Evolutionary conservation across 306 rosid species (phyloP), one percentile per base, ranked within the genome.

Genomic region (Morella rubra): DNA sequence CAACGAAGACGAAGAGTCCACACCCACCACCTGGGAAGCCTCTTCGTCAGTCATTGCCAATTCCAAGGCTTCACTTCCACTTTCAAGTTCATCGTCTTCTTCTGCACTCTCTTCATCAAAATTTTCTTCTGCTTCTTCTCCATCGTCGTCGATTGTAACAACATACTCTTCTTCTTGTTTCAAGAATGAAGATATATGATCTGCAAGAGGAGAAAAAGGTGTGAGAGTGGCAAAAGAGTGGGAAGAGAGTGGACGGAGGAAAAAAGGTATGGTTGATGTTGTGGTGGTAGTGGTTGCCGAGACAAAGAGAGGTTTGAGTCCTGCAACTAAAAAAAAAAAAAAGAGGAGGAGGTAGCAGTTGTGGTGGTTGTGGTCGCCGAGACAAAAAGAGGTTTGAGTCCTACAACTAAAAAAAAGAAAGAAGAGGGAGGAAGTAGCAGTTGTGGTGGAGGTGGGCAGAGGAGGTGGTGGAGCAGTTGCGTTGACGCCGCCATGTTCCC

Each of bases 281-380:
- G 68, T 14, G 2, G 41, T 66, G 46, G 83, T 45, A 61, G 64
- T 9, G 59, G 74, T 1, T 49, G 77, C 76, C 55, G 81, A 44
- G 56, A 83, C 6, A 49, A 77, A 32, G 20, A 77, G 78, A 51
- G 97, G 91, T 77, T 79, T 88, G n/a, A 82, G 89, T 79, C 77
- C 86, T 22, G 81, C 81, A 40, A 86, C 44, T 27, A 45, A 22
- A 3, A 74, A 61, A 74, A 40, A 19, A 80, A 44, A 13, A 81
- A 84, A 20, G 73, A 71, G 90, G n/a, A 4, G 82, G 60, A 18
- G 85, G 72, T 0, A 55, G 80, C 1, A 67, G 50, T 1, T 67
- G 24, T 60, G 32, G 71, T 18, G 60, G n/a, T n/a, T n/a, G n/a
- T n/a, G n/a, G n/a, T n/a, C n/a, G n/a, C n/a, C n/a, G n/a, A n/a